These are phyloP conservation scores for Neoboletus subvelutipes DNA, from an alignment of 768 basidiomycete genomes.

Conservation along the genomic window DNA sequence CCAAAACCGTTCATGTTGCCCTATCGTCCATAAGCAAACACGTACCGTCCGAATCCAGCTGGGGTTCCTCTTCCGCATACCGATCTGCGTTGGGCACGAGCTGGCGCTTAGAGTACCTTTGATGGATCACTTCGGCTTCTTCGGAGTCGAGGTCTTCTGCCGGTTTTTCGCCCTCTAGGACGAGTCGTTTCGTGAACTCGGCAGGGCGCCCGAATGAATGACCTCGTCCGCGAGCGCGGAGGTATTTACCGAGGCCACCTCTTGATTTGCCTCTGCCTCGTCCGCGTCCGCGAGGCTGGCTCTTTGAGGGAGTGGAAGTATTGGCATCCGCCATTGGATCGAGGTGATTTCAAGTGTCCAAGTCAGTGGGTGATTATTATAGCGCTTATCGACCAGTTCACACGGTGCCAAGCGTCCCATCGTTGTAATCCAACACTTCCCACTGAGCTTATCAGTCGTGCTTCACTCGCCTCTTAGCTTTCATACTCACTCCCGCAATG, in stretches of 20 bases:
- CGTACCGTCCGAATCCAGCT: conserved; percentile 69
- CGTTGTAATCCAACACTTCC: no score
- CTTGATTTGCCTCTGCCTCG: conserved; percentile 57
- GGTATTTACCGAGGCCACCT: conserved; percentile 72
- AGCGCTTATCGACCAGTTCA: neutral
- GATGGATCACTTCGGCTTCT: conserved; percentile 45
- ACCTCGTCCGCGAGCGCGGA: conserved; percentile 68
- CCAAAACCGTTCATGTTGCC: neutral
- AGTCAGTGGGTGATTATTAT: neutral
- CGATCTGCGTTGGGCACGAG: conserved; percentile 72
- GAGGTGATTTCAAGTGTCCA: neutral
- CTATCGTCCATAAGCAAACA: neutral
- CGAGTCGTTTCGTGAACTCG: conserved; percentile 58
- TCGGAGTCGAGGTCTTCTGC: conserved; percentile 40
- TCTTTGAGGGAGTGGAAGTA: conserved; percentile 8
- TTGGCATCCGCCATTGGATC: conserved; percentile 15
- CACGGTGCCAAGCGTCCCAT: no score
- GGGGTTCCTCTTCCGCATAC: conserved; percentile 68
- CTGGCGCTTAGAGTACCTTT: conserved; percentile 56
- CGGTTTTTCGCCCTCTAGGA: conserved; percentile 62
- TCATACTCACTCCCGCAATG: no score
- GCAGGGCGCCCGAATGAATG: conserved; percentile 61
- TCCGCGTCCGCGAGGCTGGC: conserved; percentile 36
- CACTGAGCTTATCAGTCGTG: no score
- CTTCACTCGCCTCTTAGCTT: no score